phyloP scores from a whole-genome alignment of 345 rosid genomes.

The Acer yangbiense region DNA sequence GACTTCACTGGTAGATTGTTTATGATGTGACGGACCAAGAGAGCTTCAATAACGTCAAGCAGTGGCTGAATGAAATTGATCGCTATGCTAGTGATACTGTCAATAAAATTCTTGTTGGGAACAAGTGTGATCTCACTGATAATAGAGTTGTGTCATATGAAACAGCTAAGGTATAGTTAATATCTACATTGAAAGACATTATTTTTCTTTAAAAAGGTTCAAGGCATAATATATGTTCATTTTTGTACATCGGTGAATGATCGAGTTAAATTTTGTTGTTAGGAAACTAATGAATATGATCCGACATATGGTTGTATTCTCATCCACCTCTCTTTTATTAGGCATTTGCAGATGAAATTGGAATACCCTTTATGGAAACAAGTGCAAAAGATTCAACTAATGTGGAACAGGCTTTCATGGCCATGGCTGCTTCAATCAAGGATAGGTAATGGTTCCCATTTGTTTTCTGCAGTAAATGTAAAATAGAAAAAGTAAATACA shows the following conservation, averaged over 20 bases:
- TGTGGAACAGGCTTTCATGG: constrained; percentile 83
- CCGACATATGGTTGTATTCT: neutral
- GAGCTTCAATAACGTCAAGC: constrained; percentile 81
- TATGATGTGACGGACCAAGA: constrained; percentile 82
- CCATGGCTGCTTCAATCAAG: constrained; percentile 76
- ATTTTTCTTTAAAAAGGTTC: neutral
- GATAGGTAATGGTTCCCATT: constrained; percentile 42
- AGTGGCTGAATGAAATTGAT: constrained; percentile 79
- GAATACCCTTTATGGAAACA: constrained; percentile 78
- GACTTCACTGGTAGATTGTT: constrained; percentile 52
- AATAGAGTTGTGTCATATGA: constrained; percentile 71
- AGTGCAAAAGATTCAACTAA: constrained; percentile 79
- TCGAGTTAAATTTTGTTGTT: neutral
- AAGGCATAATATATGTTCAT: neutral
- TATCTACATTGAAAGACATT: neutral
- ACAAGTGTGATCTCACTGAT: constrained; percentile 75
- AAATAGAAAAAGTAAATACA: neutral
- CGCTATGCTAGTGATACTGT: constrained; percentile 81
- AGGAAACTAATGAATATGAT: neutral
- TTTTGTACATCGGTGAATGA: neutral
- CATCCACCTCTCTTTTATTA: constrained; percentile 10
- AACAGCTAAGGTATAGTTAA: constrained; percentile 58
- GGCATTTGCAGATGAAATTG: constrained; percentile 83
- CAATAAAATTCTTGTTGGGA: constrained; percentile 76
- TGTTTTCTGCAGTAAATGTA: neutral